Conservation (phyloP, 352 stramenopile species). For the Phytopythium oedochilum region DNA sequence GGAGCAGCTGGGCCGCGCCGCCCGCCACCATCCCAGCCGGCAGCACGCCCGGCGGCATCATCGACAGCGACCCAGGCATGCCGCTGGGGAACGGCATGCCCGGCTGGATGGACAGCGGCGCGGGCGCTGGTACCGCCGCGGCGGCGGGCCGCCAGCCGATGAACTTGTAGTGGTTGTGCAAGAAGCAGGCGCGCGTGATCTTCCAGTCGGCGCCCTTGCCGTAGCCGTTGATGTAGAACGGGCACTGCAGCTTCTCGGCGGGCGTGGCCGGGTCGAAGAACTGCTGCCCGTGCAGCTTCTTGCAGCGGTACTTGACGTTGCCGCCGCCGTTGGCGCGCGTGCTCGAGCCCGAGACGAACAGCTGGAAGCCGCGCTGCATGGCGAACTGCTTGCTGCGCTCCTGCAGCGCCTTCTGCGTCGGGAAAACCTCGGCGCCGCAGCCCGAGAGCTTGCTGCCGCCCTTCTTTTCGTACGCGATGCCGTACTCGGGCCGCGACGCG, state of each 20-base stretch:
- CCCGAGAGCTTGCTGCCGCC: conserved; percentile 46
- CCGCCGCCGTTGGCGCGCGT: conserved; percentile 60
- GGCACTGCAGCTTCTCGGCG: conserved; percentile 45
- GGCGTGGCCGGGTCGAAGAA: conserved; percentile 62
- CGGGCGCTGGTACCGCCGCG: background rate
- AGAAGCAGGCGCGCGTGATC: conserved; percentile 65
- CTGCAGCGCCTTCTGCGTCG: conserved; percentile 56
- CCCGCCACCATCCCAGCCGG: background rate
- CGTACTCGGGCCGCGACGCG: conserved; percentile 41
- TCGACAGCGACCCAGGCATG: background rate
- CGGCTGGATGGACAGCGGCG: background rate
- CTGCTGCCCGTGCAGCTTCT: conserved; percentile 76
- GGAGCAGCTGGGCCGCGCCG: background rate
- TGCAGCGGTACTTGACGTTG: conserved; percentile 83
- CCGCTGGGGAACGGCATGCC: conserved; percentile 2
- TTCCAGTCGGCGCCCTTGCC: conserved; percentile 64
- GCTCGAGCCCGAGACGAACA: conserved; percentile 63
- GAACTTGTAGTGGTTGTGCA: conserved; percentile 87
- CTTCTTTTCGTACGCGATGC: conserved; percentile 75
- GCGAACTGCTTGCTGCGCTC: conserved; percentile 78
- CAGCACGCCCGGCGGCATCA: background rate
- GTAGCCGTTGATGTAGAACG: conserved; percentile 82
- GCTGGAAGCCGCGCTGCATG: conserved; percentile 68
- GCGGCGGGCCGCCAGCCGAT: conserved; percentile 46
- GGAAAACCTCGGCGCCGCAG: conserved; percentile 54